A percentile compares a stretch with the other conserved stretches of the same genome.
Evolutionary conservation across 2,329 filamentous ascomycete genomes (phyloP).

Genomic region (Rhexocercosporidium sp.): DNA sequence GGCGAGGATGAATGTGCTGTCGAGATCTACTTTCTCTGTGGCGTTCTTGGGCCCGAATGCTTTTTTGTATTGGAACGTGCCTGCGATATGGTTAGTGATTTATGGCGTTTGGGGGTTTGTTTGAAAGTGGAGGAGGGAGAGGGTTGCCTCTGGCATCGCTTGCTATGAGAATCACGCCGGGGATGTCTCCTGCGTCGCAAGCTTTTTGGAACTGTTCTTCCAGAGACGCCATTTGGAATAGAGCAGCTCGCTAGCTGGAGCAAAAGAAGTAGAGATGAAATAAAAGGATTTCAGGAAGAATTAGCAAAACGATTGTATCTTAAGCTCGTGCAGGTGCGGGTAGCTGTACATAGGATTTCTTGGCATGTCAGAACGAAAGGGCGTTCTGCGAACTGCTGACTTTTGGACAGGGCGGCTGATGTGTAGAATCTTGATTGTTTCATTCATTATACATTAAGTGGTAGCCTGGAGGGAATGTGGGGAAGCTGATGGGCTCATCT

Average conservation of each 20-base stretch:
- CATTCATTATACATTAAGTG: too few species aligned
- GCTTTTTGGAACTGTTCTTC: conserved; percentile 24
- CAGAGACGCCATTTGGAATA: conserved; percentile 8
- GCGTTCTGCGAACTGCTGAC: too few species aligned
- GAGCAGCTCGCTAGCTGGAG: not conserved
- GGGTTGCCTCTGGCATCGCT: conserved; percentile 24
- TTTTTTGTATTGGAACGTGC: conserved; percentile 44
- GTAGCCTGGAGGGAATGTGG: too few species aligned
- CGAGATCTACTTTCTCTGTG: conserved; percentile 53
- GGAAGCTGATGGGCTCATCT: too few species aligned
- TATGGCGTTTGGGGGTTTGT: too few species aligned
- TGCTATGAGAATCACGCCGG: conserved; percentile 26
- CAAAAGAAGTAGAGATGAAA: not conserved
- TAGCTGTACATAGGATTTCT: not conserved
- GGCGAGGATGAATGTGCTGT: conserved; percentile 54
- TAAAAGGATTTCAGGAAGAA: not conserved
- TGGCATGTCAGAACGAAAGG: too few species aligned
- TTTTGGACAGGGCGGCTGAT: too few species aligned
- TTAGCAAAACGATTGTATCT: not conserved
- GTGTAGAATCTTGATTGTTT: too few species aligned
- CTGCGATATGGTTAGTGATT: conserved; percentile 30
- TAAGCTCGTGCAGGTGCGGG: not conserved
- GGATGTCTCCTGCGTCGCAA: conserved; percentile 21
- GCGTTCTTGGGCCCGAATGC: conserved; percentile 53
- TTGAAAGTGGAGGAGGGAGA: not conserved